phyloP scores from a whole-genome alignment of 2,329 filamentous ascomycete genomes.

The Aspergillus uvarum region DNA sequence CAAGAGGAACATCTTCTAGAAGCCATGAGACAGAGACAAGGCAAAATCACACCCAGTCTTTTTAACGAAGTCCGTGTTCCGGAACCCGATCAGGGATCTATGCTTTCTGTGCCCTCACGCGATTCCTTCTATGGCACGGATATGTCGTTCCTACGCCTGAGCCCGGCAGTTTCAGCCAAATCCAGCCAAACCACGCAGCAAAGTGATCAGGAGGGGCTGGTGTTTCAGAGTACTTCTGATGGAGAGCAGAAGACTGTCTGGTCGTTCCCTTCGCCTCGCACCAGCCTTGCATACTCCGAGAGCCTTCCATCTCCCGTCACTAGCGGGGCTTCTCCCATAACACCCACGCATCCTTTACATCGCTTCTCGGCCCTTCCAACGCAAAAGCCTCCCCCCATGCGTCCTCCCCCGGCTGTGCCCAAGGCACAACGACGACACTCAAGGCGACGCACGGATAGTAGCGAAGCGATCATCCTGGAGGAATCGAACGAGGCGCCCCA shows the following conservation, averaged over 20 bases:
- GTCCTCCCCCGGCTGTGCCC: conserved; percentile 34
- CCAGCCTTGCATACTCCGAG: conserved; percentile 40
- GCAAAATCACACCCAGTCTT: conserved; percentile 47
- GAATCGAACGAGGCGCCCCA: conserved; percentile 52
- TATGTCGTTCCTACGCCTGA: conserved; percentile 43
- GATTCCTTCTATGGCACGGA: conserved; percentile 39
- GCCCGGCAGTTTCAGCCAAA: conserved; percentile 32
- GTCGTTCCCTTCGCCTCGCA: conserved; percentile 31
- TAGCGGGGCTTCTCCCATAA: conserved; percentile 40
- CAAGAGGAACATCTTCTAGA: conserved; percentile 55
- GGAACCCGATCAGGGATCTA: conserved; percentile 31
- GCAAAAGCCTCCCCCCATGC: conserved; percentile 33
- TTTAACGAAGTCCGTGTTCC: conserved; percentile 26
- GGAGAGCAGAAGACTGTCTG: conserved; percentile 36
- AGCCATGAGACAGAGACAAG: conserved; percentile 51
- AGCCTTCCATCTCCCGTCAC: conserved; percentile 39
- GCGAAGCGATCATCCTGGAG: conserved; percentile 48
- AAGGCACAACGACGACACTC: conserved; percentile 38
- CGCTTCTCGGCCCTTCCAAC: conserved; percentile 39
- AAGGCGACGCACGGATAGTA: conserved; percentile 44
- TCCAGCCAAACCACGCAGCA: conserved; percentile 29
- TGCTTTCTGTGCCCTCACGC: conserved; percentile 31
- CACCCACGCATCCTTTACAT: conserved; percentile 41
- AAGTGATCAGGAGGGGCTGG: conserved; percentile 28
- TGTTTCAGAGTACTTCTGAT: conserved; percentile 34